Conservation (phyloP, 352 stramenopile genomes). For the Phytopythium kandeliae region DNA sequence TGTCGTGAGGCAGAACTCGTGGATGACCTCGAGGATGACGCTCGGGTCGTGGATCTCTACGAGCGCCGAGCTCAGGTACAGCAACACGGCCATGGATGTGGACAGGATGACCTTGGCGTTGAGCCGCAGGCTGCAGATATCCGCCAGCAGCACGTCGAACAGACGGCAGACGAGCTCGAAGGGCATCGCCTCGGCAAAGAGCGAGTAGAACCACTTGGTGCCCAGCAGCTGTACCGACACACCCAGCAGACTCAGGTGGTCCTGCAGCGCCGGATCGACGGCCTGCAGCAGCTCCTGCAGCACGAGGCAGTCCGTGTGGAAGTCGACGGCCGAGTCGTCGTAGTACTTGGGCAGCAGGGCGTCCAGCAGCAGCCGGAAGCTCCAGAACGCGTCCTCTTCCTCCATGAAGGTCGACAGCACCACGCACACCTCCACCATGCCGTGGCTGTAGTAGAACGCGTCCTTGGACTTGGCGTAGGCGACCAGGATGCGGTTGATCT, state of each 20-base stretch:
- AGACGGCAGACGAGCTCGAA: conserved; percentile 73
- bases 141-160: conserved; percentile 70
- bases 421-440: conserved; percentile 78
- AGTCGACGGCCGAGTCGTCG: conserved; percentile 71
- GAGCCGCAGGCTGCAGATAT: conserved; percentile 50
- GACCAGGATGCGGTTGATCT: conserved; percentile 74
- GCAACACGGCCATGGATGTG: conserved; percentile 61
- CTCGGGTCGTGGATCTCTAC: conserved; percentile 70
- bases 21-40: conserved; percentile 69
- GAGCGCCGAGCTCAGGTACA: conserved; percentile 67
- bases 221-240: conserved; percentile 74
- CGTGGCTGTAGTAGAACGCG: conserved; percentile 65
- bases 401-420: conserved; percentile 71
- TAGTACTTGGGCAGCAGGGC: conserved; percentile 76
- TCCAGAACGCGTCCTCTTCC: conserved; percentile 78
- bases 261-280: conserved; percentile 41
- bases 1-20: conserved; percentile 73
- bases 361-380: conserved; percentile 66
- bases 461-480: conserved; percentile 75
- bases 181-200: conserved; percentile 79
- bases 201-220: conserved; percentile 85
- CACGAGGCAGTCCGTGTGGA: conserved; percentile 79
- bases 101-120: conserved; percentile 72
- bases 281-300: conserved; percentile 62
- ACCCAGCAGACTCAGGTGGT: conserved; percentile 50